Evolutionary conservation across 208 protist genomes (phyloP), one percentile per base, ranked within the genome.

Genomic region (Acanthamoeba triangularis): DNA sequence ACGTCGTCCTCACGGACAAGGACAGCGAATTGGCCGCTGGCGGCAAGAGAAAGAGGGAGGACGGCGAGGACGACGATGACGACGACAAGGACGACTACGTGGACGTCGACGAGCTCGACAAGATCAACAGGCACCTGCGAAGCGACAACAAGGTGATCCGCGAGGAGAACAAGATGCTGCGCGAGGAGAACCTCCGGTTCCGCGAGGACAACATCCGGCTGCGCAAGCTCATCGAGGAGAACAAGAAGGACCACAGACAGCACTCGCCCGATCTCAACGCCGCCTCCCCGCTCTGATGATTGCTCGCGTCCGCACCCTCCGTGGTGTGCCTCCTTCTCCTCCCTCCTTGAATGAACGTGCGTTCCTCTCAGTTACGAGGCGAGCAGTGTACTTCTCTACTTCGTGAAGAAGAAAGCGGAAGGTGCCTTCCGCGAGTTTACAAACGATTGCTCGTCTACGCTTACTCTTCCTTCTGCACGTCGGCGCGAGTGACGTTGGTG

Each of bases 121-220:
- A 49, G 87, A 49, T 72, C 28, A 93, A 78, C 61, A 11, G 87
- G 23, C 54, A 56, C 87, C 59, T 93, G 7, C 52, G 87, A 76
- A 76, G 63, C 41, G 87, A 93, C 13, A 93, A 93, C 44, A 69
- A 76, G 41, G 41, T 37, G 20, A 59, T 93, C 20, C 87, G 87
- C 28, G 87, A 93, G 87, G 87, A 93, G 37, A 93, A 93, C 87
- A 93, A 56, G 87, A 67, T 76, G 25, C 63, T 93, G 16, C 87
- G 87, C 13, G 87, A 93, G 87, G 87, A 93, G 87, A 93, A 93
- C 23, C n/a, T 74, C 23, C 23, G 54, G 41, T 76, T 76, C 61
- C 87, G 87, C 61, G 61, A 93, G 87, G 87, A 93, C 41, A 93
- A 93, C 87, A 67, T 93, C 28, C 6, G 61, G n/a, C 61, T 93